Conservation (phyloP, 2,329 filamentous ascomycete genomes). For the Xylariaceae sp. region DNA sequence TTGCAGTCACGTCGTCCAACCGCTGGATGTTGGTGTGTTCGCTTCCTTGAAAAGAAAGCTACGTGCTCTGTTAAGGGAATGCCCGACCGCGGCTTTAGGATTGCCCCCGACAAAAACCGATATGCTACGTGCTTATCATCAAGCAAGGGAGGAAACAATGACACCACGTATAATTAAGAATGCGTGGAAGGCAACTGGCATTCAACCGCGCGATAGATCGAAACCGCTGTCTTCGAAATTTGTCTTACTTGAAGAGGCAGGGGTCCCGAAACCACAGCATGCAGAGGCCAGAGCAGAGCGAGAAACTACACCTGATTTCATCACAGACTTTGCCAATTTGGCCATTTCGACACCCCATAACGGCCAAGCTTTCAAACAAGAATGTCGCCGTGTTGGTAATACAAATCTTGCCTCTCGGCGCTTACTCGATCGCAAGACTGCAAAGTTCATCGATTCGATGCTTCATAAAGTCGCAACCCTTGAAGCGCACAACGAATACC, state of each 20-base stretch:
- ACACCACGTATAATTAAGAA: not conserved
- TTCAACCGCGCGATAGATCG: not conserved
- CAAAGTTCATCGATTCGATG: no score
- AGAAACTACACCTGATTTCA: not conserved
- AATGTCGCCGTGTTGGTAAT: no score
- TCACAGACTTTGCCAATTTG: not conserved
- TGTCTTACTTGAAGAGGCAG: constrained; percentile 2
- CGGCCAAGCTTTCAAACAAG: not conserved
- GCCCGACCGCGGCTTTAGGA: not conserved
- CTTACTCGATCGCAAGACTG: no score
- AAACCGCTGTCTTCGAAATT: constrained; percentile 5
- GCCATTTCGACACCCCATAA: not conserved
- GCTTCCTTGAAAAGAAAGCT: constrained; percentile 2
- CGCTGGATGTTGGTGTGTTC: constrained; percentile 3
- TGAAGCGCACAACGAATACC: no score
- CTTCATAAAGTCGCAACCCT: no score
- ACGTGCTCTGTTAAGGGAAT: not conserved
- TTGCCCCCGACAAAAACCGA: not conserved
- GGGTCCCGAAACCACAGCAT: not conserved
- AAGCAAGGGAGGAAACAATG: not conserved
- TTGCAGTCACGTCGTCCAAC: constrained; percentile 1
- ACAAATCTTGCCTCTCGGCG: no score
- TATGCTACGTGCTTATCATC: not conserved
- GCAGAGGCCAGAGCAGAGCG: not conserved
- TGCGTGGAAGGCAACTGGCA: not conserved